A percentile compares a stretch with the other conserved stretches of the same genome.
Conservation (phyloP, 768 basidiomycete species). For the Cyathus striatus region DNA sequence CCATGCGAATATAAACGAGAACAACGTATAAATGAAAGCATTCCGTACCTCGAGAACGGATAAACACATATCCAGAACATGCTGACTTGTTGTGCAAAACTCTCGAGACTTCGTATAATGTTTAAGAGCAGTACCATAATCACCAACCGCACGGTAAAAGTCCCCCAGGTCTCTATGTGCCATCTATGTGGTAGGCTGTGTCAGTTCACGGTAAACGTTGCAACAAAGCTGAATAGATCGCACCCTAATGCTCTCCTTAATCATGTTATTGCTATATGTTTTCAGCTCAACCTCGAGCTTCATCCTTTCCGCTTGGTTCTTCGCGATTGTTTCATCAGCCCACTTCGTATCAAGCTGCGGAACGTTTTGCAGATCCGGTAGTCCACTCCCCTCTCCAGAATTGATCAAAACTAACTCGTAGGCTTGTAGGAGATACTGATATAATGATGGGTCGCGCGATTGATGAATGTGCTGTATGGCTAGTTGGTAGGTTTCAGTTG, state of each 20-base stretch:
- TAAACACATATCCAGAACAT: conserved; percentile 91
- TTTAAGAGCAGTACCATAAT: conserved; percentile 65
- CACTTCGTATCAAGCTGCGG: conserved; percentile 61
- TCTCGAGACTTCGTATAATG: conserved; percentile 91
- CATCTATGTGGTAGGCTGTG: too few species aligned
- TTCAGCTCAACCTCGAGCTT: conserved; percentile 92
- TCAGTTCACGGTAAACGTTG: too few species aligned
- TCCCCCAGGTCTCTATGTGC: conserved; percentile 85
- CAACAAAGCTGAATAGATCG: too few species aligned
- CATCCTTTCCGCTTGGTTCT: conserved; percentile 69
- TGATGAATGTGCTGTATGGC: conserved; percentile 60
- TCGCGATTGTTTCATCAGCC: conserved; percentile 62
- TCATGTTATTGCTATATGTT: conserved; percentile 94
- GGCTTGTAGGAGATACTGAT: conserved; percentile 41
- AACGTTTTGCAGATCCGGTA: conserved; percentile 44
- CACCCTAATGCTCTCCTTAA: conserved; percentile 97
- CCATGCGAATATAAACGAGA: not conserved
- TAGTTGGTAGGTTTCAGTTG: conserved; percentile 65
- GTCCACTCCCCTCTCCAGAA: conserved; percentile 21
- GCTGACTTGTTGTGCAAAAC: conserved; percentile 85
- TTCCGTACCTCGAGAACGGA: conserved; percentile 67
- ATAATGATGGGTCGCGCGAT: conserved; percentile 64
- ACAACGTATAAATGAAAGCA: conserved; percentile 1
- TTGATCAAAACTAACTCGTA: conserved; percentile 44
- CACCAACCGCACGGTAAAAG: conserved; percentile 70